Evolutionary conservation across 2,329 filamentous ascomycete genomes (phyloP).

Genomic region (Trichoderma arundinaceum): DNA sequence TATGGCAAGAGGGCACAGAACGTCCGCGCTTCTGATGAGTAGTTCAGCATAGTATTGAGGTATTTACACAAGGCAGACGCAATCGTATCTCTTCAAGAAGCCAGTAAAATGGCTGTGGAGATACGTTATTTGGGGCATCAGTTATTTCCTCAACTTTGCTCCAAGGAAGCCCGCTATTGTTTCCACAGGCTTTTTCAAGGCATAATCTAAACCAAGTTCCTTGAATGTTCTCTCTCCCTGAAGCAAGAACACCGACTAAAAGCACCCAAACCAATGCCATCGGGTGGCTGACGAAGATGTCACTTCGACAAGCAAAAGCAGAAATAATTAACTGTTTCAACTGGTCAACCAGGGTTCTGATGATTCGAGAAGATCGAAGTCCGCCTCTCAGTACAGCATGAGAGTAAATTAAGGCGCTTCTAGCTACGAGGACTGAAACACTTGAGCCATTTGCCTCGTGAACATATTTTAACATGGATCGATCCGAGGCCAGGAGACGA

Average conservation of each 20-base stretch:
- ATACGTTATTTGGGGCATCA: constrained; percentile 2
- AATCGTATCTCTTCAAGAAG: constrained; percentile 6
- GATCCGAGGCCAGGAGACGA: constrained; percentile 8
- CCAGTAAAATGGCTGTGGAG: constrained; percentile 7
- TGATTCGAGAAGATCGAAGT: background rate
- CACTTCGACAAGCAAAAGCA: background rate
- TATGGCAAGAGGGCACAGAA: no score
- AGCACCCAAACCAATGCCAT: constrained; percentile 3
- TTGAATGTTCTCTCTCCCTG: constrained; percentile 3
- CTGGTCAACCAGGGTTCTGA: background rate
- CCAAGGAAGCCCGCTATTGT: background rate
- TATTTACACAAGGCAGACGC: background rate
- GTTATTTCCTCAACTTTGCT: background rate
- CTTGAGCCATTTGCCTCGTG: background rate
- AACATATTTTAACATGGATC: background rate
- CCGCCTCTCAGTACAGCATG: background rate
- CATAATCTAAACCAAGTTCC: constrained; percentile 10
- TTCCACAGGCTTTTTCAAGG: constrained; percentile 11
- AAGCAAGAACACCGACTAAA: constrained; percentile 1
- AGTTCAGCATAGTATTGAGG: constrained; percentile 7
- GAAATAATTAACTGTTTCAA: background rate
- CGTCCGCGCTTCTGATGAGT: no score
- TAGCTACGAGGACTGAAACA: background rate
- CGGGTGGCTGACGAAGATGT: background rate
- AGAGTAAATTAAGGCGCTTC: constrained; percentile 2